Evolutionary conservation across 2,329 filamentous ascomycete species (phyloP).

Genomic region (Sclerotinia sclerotiorum): DNA sequence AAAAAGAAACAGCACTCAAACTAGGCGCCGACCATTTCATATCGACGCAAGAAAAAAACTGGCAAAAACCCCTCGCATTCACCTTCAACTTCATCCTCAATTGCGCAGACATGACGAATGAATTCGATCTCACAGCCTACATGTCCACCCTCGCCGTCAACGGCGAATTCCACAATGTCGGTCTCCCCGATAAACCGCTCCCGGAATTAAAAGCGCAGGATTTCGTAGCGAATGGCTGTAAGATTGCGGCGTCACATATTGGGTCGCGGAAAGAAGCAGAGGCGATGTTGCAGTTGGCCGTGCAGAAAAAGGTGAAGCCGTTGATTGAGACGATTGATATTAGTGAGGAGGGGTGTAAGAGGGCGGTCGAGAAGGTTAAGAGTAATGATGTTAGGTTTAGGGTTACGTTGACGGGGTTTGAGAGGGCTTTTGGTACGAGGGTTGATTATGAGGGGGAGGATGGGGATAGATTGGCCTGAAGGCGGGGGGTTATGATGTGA

Average conservation of each 20-base stretch:
- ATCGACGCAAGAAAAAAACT: constrained; percentile 58
- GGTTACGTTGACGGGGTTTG: constrained; percentile 67
- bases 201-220: constrained; percentile 55
- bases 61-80: constrained; percentile 55
- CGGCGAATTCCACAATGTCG: constrained; percentile 65
- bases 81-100: constrained; percentile 60
- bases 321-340: constrained; percentile 49
- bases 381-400: constrained; percentile 71
- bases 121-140: constrained; percentile 51
- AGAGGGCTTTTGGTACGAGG: constrained; percentile 58
- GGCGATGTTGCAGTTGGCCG: constrained; percentile 61
- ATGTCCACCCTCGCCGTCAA: constrained; percentile 58
- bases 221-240: constrained; percentile 57
- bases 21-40: constrained; percentile 61
- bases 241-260: constrained; percentile 46
- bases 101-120: constrained; percentile 57
- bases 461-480: no score
- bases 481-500: no score
- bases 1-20: constrained; percentile 58
- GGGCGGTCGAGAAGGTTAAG: constrained; percentile 68
- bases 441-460: constrained; percentile 9
- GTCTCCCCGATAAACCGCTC: constrained; percentile 60
- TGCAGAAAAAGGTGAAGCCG: constrained; percentile 56
- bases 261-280: constrained; percentile 53
- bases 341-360: constrained; percentile 53